phyloP scores from a whole-genome alignment of 768 basidiomycete genomes.

The Russula sp. region DNA sequence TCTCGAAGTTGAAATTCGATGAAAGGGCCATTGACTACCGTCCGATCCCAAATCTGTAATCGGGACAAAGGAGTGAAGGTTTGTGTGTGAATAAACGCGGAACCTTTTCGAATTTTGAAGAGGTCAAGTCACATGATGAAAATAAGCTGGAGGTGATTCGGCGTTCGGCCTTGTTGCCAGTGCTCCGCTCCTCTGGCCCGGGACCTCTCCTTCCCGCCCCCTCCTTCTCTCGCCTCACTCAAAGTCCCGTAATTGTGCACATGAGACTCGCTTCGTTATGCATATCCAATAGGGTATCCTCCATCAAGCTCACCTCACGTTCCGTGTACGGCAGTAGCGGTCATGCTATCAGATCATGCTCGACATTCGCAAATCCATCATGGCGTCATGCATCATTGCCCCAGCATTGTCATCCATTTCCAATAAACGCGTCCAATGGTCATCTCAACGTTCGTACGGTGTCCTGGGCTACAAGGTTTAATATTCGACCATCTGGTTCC shows the following conservation, averaged over 20 bases:
- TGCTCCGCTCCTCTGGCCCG: not conserved
- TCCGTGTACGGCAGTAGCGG: conserved; percentile 5
- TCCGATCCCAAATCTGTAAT: not conserved
- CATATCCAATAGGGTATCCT: conserved; percentile 32
- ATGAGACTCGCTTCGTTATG: conserved; percentile 25
- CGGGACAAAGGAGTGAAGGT: not conserved
- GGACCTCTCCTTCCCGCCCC: not conserved
- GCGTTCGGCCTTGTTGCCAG: not conserved
- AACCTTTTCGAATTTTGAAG: too few relatives aligned
- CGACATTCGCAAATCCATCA: conserved; percentile 5
- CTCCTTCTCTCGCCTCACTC: not conserved
- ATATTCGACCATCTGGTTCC: conserved; percentile 19
- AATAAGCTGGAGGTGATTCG: not conserved
- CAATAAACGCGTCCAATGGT: not conserved
- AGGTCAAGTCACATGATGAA: conserved; percentile 14
- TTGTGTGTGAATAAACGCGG: too few relatives aligned
- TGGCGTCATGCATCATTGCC: conserved; percentile 15
- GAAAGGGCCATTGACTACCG: not conserved
- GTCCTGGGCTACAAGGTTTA: conserved; percentile 31
- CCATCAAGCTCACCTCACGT: conserved; percentile 8
- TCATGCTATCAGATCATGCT: conserved; percentile 13
- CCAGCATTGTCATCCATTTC: conserved; percentile 10
- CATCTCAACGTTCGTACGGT: conserved; percentile 14
- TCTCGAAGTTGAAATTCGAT: not conserved
- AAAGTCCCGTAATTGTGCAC: conserved; percentile 32